Evolutionary conservation across 164 flowering plant species (phyloP), one percentile per base, ranked within the genome.

Genomic region (Hamamelis virginiana): DNA sequence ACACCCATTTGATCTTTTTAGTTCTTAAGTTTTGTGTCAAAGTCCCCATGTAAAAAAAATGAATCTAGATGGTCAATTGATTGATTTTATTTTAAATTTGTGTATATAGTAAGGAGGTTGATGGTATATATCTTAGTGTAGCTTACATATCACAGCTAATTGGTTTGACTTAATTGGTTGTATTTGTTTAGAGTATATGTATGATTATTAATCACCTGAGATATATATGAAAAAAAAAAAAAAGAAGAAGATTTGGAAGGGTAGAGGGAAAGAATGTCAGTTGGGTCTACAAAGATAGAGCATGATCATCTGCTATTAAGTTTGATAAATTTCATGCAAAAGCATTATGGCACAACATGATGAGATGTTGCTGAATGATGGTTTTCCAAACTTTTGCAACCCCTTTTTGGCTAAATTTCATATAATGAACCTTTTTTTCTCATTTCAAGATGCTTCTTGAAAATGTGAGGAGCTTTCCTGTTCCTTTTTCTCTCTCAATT

Each of bases 261-360:
- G 63, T 59, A 45, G 73, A 61, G 67, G 50, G 43, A 47, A 60
- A 38, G 74, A 62, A 62, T 70, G 69, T 67, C 68, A 55, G 62
- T 41, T 62, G 67, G 70, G 70, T 53, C 51, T 38, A 14, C 59
- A 12, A 18, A 15, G 15, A 26, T 9, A 9, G 25, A 23, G 18
- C 41, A 8, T 28, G 1, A 5, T 18, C 21, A 18, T 51, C 28
- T 28, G 11, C 9, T 48, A 46, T 46, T 26, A 16, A 47, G 8
- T 18, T 18, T 3, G 16, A 14, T 55, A 66, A 76, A 71, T 63
- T 67, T 71, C 60, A 76, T 68, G 74, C 59, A 75, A 18, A 70
- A 5, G n/a, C 78, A 75, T 66, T 47, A 76, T 76, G 69, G 44
- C 75, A 46, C 19, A 64, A 22, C 69, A 71, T 71, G 66, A 71